Percentiles rank a stretch among this genome's conserved stretches.
These are phyloP conservation scores for Pleurotus cornucopiae DNA, from an alignment of 768 basidiomycete genomes.

Conservation along the genomic window DNA sequence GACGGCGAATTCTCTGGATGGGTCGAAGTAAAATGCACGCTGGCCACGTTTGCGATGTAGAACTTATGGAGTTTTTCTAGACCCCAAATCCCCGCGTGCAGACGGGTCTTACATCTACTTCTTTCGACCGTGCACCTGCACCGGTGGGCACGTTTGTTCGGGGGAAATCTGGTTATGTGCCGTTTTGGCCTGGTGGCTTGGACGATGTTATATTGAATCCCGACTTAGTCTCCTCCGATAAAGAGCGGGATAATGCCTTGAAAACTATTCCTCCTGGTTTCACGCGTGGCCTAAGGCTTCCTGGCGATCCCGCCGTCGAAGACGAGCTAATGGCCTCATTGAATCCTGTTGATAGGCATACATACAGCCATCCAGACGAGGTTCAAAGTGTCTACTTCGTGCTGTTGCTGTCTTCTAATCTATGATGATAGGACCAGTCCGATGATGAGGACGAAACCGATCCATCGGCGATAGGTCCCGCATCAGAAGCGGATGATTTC, in stretches of 20 bases:
- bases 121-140: conserved; percentile 80
- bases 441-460: conserved; percentile 17
- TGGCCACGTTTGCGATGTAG: background rate
- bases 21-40: conserved; percentile 50
- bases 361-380: too few species aligned
- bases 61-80: conserved; percentile 28
- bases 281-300: conserved; percentile 69
- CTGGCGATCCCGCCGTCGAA: conserved; percentile 50
- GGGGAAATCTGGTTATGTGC: conserved; percentile 90
- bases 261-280: conserved; percentile 81
- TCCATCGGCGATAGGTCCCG: conserved; percentile 13
- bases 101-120: conserved; percentile 80
- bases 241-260: conserved; percentile 38
- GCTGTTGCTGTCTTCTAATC: too few species aligned
- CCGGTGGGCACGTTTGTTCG: conserved; percentile 80
- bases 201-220: conserved; percentile 52
- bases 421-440: background rate
- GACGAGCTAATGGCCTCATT: conserved; percentile 31
- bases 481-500: conserved; percentile 73
- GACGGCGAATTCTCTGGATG: conserved; percentile 80
- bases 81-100: conserved; percentile 47
- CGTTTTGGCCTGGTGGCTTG: conserved; percentile 92
- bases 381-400: too few species aligned
- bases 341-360: conserved; percentile 13
- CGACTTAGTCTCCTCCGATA: conserved; percentile 22